A percentile compares a stretch with the other conserved stretches of the same genome.
Conservation (phyloP, 140 eudicot species). For the Anethum foeniculum region DNA sequence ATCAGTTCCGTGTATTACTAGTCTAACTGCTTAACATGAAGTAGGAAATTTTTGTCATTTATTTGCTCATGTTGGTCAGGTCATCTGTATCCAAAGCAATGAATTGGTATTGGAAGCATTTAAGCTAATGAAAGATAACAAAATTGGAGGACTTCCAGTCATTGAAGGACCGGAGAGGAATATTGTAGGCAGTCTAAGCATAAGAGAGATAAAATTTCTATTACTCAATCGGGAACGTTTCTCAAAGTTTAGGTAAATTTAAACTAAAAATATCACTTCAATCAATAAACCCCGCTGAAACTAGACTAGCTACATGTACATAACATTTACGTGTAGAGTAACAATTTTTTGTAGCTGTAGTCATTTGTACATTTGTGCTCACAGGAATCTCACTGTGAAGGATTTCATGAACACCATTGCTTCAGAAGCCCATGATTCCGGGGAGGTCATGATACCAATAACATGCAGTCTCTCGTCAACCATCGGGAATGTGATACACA, state of each 20-base stretch:
- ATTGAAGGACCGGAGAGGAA: slow-evolving; percentile 67
- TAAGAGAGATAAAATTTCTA: slow-evolving; percentile 72
- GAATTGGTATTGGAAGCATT: slow-evolving; percentile 86
- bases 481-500: slow-evolving; percentile 59
- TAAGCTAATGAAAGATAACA: slow-evolving; percentile 76
- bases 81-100: slow-evolving; percentile 44
- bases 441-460: slow-evolving; percentile 44
- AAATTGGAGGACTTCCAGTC: slow-evolving; percentile 91
- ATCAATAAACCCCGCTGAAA: not conserved
- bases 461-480: slow-evolving; percentile 66
- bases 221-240: slow-evolving; percentile 71
- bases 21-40: not conserved
- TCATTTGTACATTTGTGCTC: slow-evolving; percentile 11
- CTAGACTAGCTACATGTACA: not conserved
- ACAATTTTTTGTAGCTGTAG: not conserved
- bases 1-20: not conserved
- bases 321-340: too few species aligned
- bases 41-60: not conserved
- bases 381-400: slow-evolving; percentile 65
- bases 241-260: slow-evolving; percentile 22
- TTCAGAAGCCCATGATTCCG: slow-evolving; percentile 38
- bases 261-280: not conserved
- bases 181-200: slow-evolving; percentile 80
- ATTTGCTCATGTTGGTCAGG: slow-evolving; percentile 30
- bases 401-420: slow-evolving; percentile 64